phyloP scores from a whole-genome alignment of 768 basidiomycete species.

The Tephrocybe sp. region DNA sequence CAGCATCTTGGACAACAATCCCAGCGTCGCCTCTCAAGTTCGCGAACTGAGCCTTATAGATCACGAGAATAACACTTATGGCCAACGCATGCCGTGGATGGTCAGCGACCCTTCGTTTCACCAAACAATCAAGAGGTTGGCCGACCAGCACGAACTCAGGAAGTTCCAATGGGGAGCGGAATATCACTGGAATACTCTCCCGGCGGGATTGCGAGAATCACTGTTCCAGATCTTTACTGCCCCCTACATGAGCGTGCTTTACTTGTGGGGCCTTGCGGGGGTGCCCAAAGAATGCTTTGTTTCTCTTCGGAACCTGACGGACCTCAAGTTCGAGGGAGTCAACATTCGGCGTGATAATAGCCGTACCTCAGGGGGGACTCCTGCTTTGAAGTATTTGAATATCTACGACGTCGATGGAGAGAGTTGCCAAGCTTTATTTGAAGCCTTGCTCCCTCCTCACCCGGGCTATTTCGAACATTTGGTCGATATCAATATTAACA shows the following conservation, averaged over 20 bases:
- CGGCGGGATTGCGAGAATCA: not conserved
- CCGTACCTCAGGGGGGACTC: not conserved
- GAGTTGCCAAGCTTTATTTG: not conserved
- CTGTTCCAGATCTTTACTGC: not conserved
- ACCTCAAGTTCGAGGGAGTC: not conserved
- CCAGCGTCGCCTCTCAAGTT: not conserved
- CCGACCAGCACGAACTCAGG: not conserved
- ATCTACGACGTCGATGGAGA: not conserved
- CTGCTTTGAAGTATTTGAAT: not conserved
- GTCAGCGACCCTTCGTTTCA: not conserved
- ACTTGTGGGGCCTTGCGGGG: not conserved
- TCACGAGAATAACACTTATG: too few relatives aligned
- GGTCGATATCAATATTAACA: not conserved
- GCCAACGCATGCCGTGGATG: too few relatives aligned
- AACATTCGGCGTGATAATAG: not conserved
- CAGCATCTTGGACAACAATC: not conserved
- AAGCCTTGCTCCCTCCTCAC: not conserved
- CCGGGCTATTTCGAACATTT: not conserved
- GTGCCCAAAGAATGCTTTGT: not conserved
- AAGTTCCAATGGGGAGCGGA: not conserved
- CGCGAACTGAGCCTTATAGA: not conserved
- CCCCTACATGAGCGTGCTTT: not conserved
- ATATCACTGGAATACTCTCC: not conserved
- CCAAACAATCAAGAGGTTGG: not conserved
- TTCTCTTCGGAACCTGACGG: not conserved